Base-by-base conservation (phyloP, 177 flowering plant species). In the Vitis hybrid region DNA sequence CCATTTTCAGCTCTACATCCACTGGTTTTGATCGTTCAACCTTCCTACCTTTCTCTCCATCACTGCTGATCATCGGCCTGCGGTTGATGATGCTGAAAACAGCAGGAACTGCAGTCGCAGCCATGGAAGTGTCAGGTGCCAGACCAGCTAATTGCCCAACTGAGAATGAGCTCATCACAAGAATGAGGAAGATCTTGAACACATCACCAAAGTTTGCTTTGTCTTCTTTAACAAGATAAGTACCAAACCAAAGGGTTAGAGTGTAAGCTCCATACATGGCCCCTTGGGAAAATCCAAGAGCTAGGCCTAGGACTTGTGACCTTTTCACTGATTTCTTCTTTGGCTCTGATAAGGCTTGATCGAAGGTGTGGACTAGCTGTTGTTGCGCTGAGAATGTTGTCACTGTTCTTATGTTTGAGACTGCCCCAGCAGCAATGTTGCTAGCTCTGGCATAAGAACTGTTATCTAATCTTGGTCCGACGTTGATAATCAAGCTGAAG, bases 201-300 rank as follows among this genome's bases (percentile, higher is more conserved):
- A 90, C 90, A 0, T 68, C 83, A 22, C 89, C 90, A 56, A 89
- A 85, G 45, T n/a, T 76, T 55, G 89, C 56, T 9, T 65, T 13
- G 18, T 53, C 76, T 51, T 77, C 45, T 45, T 88, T 81, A 1
- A 87, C 75, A 7, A 87, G 86, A 65, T 75, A 82, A 2, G 88
- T 89, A 1, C 93, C 96, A 63, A 81, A 87, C 80, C 82, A 86
- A 3, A 90, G 89, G 1, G 77, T 84, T 48, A 87, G 56, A 10
- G 93, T 90, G 65, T 89, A 90, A 1, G 96, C 91, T 29, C 85
- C 93, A 67, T 90, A 90, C 96, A 90, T 90, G 13, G 88, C 85
- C 52, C 90, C 93, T 77, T 90, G 96, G 57, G 86, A 87, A n/a
- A 87, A 70, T 3, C 93, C 96, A 1, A 86, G 79, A 3, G 87